Evolutionary conservation across 2,329 filamentous ascomycete species (phyloP), one percentile per base, ranked within the genome.

Genomic region (Hypoxylon sp.): DNA sequence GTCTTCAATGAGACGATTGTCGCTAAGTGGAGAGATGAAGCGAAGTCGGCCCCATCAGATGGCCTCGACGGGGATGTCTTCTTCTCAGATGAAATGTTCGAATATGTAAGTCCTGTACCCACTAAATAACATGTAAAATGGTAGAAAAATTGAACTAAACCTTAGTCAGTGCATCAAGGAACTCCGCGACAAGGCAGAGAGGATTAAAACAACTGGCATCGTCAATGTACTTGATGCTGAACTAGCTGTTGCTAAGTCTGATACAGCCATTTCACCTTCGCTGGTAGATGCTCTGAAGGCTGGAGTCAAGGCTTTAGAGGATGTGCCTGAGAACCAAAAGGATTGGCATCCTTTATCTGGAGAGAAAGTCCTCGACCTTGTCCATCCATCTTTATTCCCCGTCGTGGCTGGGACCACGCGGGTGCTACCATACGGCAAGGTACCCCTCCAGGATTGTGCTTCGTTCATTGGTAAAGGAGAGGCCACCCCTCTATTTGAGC

Each of bases 301-400:
- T 2, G 83, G 81, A 1, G 83, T 87, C 33, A 74, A 76, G 1
- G 75, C 74, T 0, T 79, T 92, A 1, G 85, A 90, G 65, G 76
- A 85, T 17, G 81, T 86, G 0, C 83, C 85, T 0, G 83, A 86
- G 5, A 60, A 79, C 0, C 54, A 81, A 35, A 84, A 86, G 68
- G 89, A 91, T 75, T 92, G 86, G 84, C 87, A 91, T 76, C 90
- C 89, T 0, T 81, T 84, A 2, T 88, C 86, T 0, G 80, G 88
- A 33, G 77, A 80, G 0, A 84, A 83, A 65, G 88, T 92, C 1
- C 83, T 90, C 0, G 86, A 92, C 73, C 79, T 92, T 1, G 83
- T 92, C 4, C 85, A 92, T 70, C 89, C 90, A 0, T 91, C 88
- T 0, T 80, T 92, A 5, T 92, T 84, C 70, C 88, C 90, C 0